phyloP scores from a whole-genome alignment of 1,284 basidiomycete species.

The Trichosporon asahii region DNA sequence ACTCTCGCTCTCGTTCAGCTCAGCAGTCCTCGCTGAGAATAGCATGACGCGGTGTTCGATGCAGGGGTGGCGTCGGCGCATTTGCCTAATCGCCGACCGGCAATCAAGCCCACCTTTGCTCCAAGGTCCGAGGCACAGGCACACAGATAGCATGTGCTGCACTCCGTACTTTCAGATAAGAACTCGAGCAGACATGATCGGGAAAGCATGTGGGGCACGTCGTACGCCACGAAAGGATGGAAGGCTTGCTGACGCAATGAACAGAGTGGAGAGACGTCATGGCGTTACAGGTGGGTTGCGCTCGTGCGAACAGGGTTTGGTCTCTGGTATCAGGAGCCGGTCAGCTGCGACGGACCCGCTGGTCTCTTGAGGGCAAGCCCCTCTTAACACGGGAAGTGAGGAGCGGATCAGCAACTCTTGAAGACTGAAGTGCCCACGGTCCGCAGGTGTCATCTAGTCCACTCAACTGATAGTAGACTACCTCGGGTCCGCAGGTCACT shows the following conservation, averaged over 20 bases:
- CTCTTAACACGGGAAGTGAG: no score
- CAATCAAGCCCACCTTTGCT: not conserved
- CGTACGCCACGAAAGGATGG: not conserved
- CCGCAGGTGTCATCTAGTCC: no score
- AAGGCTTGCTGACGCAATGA: not conserved
- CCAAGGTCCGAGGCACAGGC: not conserved
- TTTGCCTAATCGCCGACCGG: not conserved
- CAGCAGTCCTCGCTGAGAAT: no score
- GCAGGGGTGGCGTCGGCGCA: not conserved
- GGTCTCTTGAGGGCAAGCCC: no score
- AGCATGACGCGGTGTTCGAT: no score
- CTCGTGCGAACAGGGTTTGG: not conserved
- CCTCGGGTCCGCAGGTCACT: no score
- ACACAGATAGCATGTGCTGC: not conserved
- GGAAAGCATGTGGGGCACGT: not conserved
- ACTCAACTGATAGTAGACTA: no score
- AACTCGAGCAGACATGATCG: not conserved
- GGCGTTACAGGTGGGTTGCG: not conserved
- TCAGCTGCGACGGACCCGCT: no score
- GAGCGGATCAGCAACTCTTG: no score
- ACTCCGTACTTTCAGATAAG: not conserved
- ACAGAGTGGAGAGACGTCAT: not conserved
- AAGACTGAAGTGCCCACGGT: no score
- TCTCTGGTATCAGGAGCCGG: no score
- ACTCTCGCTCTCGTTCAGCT: no score